phyloP scores from a whole-genome alignment of 805 yeast species.

The Sugiyamaella qingdaonensis region DNA sequence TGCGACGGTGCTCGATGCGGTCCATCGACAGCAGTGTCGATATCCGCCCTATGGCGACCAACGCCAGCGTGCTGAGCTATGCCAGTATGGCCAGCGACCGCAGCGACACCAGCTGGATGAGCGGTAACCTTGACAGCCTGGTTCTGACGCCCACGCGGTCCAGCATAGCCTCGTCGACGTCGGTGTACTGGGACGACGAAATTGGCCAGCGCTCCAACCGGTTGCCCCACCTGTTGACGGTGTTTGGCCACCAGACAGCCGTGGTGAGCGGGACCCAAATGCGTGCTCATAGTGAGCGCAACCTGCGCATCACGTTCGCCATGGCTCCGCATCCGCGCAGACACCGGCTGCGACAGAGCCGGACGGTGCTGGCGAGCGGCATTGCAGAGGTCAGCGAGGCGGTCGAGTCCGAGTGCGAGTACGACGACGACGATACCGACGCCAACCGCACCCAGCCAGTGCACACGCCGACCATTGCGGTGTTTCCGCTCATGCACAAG shows the following conservation, averaged over 20 bases:
- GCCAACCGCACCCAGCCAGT: conserved; percentile 3
- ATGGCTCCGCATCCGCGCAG: background rate
- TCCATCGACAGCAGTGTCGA: background rate
- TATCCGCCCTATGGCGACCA: conserved; percentile 2
- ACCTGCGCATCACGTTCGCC: background rate
- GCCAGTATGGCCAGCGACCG: background rate
- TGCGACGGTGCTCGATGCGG: background rate
- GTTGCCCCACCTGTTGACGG: conserved; percentile 6
- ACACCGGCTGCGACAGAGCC: background rate
- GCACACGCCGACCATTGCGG: conserved; percentile 8
- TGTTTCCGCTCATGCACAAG: conserved; percentile 13
- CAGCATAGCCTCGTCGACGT: background rate
- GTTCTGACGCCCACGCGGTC: conserved; percentile 2
- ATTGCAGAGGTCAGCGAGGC: conserved; percentile 1
- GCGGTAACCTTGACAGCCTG: conserved; percentile 1
- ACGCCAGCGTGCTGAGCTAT: conserved; percentile 1
- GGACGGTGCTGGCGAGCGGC: background rate
- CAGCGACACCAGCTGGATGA: background rate
- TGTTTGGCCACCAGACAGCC: background rate
- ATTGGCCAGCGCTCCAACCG: background rate
- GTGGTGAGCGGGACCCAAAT: background rate
- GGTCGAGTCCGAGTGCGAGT: conserved; percentile 1
- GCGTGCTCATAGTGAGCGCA: background rate
- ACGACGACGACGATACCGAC: conserved; percentile 15
- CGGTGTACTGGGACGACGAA: background rate